Base-by-base conservation (phyloP, 2,329 filamentous ascomycete species). In the Microcyclosporella mali region DNA sequence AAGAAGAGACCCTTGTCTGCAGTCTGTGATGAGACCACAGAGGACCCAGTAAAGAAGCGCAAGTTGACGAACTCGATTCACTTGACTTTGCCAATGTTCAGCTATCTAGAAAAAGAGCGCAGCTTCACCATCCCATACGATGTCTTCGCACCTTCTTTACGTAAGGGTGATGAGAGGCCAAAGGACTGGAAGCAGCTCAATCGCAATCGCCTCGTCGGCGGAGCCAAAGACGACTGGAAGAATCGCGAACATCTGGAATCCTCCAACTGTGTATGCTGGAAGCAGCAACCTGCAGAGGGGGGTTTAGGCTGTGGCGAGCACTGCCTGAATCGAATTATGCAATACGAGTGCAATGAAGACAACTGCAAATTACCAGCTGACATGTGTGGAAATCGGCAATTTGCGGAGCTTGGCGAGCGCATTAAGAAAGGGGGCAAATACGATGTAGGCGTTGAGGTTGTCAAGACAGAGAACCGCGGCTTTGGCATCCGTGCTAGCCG, bases 291-390 rank as follows among this genome's bases (percentile, higher is more conserved):
- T 25, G 46, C 51, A n/a, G 47, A 54, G n/a, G 55, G 58, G 6
- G 85, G 89, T 40, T 80, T 83, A 41, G 88, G 88, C 28, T 97
- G 92, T 58, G 85, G 81, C 50, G 88, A 95, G 50, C 77, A 85
- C 56, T 98, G 92, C 66, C 85, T 95, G 61, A 98, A 98, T 64
- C 77, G 88, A 49, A 88, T 88, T 64, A 97, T 97, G 88, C 81
- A 94, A 43, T 97, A 95, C 64, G 92, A 98, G 68, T 98, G 92
- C 63, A 88, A 97, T 63, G 78, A 84, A 35, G 82, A 77, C 44
- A 98, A 95, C 63, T 98, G 92, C 70, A 85, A 82, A 45, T 71
- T 90, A 12, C 84, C 84, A 31, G 72, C 78, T n/a, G 75, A 79
- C 15, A 61, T 73, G 37, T 98, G 92, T 65, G 80, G 79, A 18